Conservation (phyloP, 1,139 yeast species). For the Yamadazyma trypodendri region DNA sequence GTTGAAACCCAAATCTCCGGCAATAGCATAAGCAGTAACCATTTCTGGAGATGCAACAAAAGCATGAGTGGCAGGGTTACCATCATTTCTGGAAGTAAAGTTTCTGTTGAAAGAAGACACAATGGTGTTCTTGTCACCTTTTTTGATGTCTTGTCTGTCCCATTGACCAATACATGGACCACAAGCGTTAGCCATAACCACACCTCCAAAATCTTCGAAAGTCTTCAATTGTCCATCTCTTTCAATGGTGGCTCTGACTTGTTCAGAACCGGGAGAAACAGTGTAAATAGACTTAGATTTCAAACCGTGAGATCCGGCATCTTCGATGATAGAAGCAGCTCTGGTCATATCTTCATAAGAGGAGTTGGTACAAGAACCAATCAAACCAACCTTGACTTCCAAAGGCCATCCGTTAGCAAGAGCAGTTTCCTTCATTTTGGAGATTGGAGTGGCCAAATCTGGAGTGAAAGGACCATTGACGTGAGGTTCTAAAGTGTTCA, state of each 20-base stretch:
- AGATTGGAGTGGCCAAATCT: constrained; percentile 96
- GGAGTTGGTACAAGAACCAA: constrained; percentile 99
- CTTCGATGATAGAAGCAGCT: constrained; percentile 89
- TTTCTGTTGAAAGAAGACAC: constrained; percentile 99
- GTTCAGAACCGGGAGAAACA: constrained; percentile 99
- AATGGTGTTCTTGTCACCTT: constrained; percentile 98
- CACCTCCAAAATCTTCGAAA: constrained; percentile 91
- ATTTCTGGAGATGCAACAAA: constrained; percentile 98
- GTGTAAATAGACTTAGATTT: constrained; percentile 88
- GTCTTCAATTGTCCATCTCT: constrained; percentile 94
- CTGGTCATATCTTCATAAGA: constrained; percentile 99
- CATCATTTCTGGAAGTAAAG: constrained; percentile 98
- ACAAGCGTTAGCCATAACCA: constrained; percentile 97
- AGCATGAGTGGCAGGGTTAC: constrained; percentile 98
- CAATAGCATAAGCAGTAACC: constrained; percentile 92
- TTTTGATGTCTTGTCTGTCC: constrained; percentile 96
- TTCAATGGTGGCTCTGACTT: constrained; percentile 96
- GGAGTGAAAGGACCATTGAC: constrained; percentile 99
- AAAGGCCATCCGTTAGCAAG: constrained; percentile 89
- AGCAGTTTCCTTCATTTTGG: constrained; percentile 88
- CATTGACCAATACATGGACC: constrained; percentile 99
- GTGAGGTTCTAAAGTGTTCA: constrained; percentile 94
- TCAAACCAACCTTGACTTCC: constrained; percentile 92
- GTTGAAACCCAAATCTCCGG: constrained; percentile 98
- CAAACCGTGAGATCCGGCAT: constrained; percentile 88